Conservation (phyloP, 345 rosid genomes). For the Salix dunnii region DNA sequence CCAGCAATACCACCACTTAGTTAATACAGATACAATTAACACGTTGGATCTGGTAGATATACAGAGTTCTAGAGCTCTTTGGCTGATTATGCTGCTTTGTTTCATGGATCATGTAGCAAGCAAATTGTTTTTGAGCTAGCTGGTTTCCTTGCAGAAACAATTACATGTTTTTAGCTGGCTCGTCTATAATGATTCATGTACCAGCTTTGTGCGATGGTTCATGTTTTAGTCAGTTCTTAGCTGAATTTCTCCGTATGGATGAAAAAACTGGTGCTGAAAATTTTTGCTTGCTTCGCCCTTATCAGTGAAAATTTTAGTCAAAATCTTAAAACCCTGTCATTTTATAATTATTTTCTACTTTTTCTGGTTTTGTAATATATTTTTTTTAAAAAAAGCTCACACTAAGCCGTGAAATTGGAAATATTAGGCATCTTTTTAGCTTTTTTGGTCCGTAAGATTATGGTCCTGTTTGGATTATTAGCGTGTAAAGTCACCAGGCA, state of each 20-base stretch:
- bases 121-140: too few relatives aligned
- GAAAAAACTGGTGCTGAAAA: background rate
- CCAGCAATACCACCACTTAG: background rate
- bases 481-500: too few relatives aligned
- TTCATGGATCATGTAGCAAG: background rate
- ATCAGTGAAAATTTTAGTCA: too few relatives aligned
- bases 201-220: background rate
- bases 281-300: background rate
- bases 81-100: background rate
- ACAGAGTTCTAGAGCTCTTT: background rate
- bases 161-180: background rate
- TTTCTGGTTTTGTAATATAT: too few relatives aligned
- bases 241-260: background rate
- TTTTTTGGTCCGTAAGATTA: too few relatives aligned
- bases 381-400: too few relatives aligned
- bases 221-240: background rate
- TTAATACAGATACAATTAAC: background rate
- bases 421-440: too few relatives aligned
- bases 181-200: background rate
- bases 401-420: too few relatives aligned
- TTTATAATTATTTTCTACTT: too few relatives aligned
- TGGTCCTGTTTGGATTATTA: too few relatives aligned
- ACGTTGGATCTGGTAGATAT: background rate
- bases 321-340: too few relatives aligned
- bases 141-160: background rate